phyloP scores from a whole-genome alignment of 2,329 filamentous ascomycete species.

The Fusarium mexicanum region DNA sequence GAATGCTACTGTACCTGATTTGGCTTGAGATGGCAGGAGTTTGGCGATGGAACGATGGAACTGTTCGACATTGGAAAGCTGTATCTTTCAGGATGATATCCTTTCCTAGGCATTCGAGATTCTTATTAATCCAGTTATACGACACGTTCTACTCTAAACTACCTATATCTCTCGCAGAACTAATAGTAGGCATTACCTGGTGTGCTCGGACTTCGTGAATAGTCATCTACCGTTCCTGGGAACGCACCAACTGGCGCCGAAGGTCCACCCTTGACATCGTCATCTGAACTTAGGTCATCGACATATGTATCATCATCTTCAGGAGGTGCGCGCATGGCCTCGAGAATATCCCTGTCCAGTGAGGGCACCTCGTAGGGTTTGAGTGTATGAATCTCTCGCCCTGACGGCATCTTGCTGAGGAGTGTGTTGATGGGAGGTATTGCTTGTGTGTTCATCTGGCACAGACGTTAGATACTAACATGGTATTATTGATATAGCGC shows the following conservation, averaged over 20 bases:
- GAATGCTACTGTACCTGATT: not conserved
- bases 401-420: slow-evolving; percentile 83
- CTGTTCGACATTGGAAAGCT: not conserved
- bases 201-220: slow-evolving; percentile 44
- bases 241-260: slow-evolving; percentile 59
- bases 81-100: not conserved
- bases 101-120: not conserved
- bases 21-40: no score
- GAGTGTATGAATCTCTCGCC: slow-evolving; percentile 82
- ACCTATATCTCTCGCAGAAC: not conserved
- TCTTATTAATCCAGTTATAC: not conserved
- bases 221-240: slow-evolving; percentile 57
- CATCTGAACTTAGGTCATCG: slow-evolving; percentile 52
- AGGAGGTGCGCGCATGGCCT: slow-evolving; percentile 62
- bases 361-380: slow-evolving; percentile 73
- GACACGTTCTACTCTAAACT: not conserved
- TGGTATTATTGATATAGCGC: slow-evolving; percentile 31
- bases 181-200: slow-evolving; percentile 53
- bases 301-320: slow-evolving; percentile 48
- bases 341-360: slow-evolving; percentile 72
- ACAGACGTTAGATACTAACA: slow-evolving; percentile 5
- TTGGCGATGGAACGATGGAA: not conserved
- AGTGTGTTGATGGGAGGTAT: slow-evolving; percentile 78
- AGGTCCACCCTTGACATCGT: slow-evolving; percentile 46
- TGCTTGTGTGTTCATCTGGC: slow-evolving; percentile 79